Evolutionary conservation across 176 grass and related monocot genomes (phyloP).

Genomic region (Bolboschoenus planiculmis): DNA sequence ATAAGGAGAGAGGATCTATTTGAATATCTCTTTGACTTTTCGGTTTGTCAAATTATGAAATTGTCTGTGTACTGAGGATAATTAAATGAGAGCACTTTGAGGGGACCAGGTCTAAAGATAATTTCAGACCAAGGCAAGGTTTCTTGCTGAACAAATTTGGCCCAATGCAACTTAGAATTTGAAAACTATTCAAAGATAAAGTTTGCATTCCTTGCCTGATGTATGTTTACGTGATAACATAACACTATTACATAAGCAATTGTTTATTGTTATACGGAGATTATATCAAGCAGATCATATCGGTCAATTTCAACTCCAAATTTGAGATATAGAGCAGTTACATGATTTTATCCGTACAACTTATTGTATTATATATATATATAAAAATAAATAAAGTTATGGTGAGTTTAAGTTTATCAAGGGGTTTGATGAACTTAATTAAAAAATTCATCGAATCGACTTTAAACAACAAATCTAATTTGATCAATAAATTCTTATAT

Average conservation of each 20-base stretch:
- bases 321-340: no score
- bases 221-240: neutral
- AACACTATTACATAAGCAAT: neutral
- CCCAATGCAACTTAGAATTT: neutral
- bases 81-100: neutral
- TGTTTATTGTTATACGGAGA: no score
- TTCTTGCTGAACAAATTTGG: neutral
- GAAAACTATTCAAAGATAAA: neutral
- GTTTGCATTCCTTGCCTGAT: neutral
- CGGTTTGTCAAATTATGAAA: neutral
- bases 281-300: no score
- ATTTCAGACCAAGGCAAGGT: neutral
- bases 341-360: no score
- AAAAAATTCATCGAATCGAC: no score
- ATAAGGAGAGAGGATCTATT: neutral
- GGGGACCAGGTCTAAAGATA: constrained; percentile 13
- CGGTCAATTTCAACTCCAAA: no score
- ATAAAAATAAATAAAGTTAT: no score
- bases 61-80: neutral
- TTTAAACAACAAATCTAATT: no score
- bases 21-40: constrained; percentile 3
- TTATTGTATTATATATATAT: no score
- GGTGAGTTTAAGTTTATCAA: no score
- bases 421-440: no score
- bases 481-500: no score